Conservation (phyloP, 345 rosid genomes). For the Camelina sativa region DNA sequence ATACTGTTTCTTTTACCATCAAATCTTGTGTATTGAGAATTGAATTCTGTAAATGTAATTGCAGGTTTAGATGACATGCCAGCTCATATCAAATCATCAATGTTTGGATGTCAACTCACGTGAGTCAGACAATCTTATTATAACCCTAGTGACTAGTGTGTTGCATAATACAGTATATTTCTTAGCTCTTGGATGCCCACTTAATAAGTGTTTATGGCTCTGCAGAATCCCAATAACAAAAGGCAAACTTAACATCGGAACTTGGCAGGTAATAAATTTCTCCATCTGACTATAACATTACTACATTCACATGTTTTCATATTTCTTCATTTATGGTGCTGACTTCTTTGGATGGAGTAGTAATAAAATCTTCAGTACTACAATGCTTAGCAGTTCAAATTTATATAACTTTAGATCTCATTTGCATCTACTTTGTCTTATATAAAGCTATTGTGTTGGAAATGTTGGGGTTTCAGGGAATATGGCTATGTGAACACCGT, state of each 20-base stretch:
- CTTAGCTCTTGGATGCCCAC: not conserved
- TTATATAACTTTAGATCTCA: not conserved
- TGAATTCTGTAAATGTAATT: slow-evolving; percentile 33
- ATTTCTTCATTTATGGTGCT: slow-evolving; percentile 21
- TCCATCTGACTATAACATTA: slow-evolving; percentile 15
- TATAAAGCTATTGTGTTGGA: slow-evolving; percentile 27
- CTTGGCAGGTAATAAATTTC: slow-evolving; percentile 76
- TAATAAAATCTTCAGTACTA: not conserved
- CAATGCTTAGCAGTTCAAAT: not conserved
- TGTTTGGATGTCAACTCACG: slow-evolving; percentile 91
- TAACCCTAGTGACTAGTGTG: not conserved
- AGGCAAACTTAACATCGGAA: slow-evolving; percentile 90
- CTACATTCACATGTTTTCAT: slow-evolving; percentile 14
- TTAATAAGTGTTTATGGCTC: slow-evolving; percentile 13
- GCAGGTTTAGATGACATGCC: slow-evolving; percentile 99
- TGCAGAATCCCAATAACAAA: slow-evolving; percentile 84
- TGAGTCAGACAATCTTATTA: slow-evolving; percentile 45
- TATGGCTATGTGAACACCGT: slow-evolving; percentile 98
- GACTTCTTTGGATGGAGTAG: slow-evolving; percentile 7
- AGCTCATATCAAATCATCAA: slow-evolving; percentile 92
- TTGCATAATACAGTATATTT: slow-evolving; percentile 2
- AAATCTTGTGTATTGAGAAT: slow-evolving; percentile 4
- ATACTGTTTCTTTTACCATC: not conserved
- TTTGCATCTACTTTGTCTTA: not conserved
- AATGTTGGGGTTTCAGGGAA: slow-evolving; percentile 61